Evolutionary conservation across 768 basidiomycete genomes (phyloP), one percentile per base, ranked within the genome.

Genomic region (Gloeophyllum trabeum): DNA sequence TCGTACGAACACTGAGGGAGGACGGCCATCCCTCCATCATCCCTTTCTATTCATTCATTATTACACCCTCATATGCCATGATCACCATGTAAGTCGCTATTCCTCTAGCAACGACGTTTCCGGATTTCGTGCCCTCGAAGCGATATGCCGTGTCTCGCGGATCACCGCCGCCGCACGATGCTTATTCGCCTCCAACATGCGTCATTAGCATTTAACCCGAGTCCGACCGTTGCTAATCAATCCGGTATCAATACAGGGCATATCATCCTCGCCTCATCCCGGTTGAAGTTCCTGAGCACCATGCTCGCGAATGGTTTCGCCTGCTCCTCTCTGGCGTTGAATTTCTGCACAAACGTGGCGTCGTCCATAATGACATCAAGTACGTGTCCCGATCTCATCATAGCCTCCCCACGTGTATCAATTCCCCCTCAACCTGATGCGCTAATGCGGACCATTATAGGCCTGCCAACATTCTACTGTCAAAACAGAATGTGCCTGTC

Each of bases 311-410:
- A 47, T 93, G 90, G 89, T 90, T 92, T 55, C 73, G 69, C 37
- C 80, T 74, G 41, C 77, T 94, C 7, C 70, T 91, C 21, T 86
- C 84, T 10, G 90, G 81, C 2, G 72, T 92, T 25, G 78, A 83
- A 48, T 91, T 88, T 53, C 71, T 94, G 3, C 91, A 94, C 59
- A 68, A 67, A 41, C 80, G 79, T 40, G 86, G 88, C 39, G 79
- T 90, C 28, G 85, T 88, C 0, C 91, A 93, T 58, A 94, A 93
- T 57, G 91, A 94, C 54, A 89, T 94, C 69, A 94, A 93, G 85
- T 90, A 53, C 23, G 80, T 62, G n/a, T n/a, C n/a, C n/a, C 5
- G 19, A n/a, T 28, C 40, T n/a, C n/a, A n/a, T n/a, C n/a, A n/a
- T n/a, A n/a, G n/a, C n/a, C n/a, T n/a, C n/a, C n/a, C n/a, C n/a